Percentiles rank a stretch among this genome's conserved stretches.
phyloP scores from a whole-genome alignment of 345 rosid species.

The Melaleuca quinquenervia region DNA sequence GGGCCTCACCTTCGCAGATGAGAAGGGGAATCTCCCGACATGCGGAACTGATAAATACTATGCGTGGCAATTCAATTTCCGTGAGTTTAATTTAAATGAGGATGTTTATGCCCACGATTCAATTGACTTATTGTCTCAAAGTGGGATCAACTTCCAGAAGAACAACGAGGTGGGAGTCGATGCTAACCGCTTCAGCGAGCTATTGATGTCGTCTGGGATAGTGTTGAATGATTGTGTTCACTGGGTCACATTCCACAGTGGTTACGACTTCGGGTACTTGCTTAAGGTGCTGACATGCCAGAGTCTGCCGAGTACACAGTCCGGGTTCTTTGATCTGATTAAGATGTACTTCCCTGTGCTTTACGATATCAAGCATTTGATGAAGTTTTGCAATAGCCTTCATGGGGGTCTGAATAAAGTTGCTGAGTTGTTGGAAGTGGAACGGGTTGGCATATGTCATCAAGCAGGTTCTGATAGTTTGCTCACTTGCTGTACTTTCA shows the following conservation, averaged over 20 bases:
- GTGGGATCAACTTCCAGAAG: slow-evolving; percentile 5
- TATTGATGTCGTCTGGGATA: slow-evolving; percentile 5
- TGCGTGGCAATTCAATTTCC: slow-evolving; percentile 9
- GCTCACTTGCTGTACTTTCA: slow-evolving; percentile 5
- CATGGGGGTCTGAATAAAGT: slow-evolving; percentile 8
- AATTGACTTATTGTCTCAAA: neutral
- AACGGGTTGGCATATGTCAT: neutral
- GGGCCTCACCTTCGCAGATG: slow-evolving; percentile 4
- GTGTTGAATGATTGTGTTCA: slow-evolving; percentile 2
- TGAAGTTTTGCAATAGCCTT: slow-evolving; percentile 4
- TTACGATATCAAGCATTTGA: slow-evolving; percentile 9
- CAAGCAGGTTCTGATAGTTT: slow-evolving; percentile 13
- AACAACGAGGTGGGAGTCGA: neutral
- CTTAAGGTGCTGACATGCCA: slow-evolving; percentile 6
- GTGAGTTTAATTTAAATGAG: slow-evolving; percentile 1
- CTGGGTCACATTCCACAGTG: slow-evolving; percentile 9
- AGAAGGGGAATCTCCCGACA: slow-evolving; percentile 4
- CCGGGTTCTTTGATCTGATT: slow-evolving; percentile 4
- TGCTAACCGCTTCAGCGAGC: slow-evolving; percentile 2
- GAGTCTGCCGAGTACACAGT: slow-evolving; percentile 1
- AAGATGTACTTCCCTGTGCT: slow-evolving; percentile 7
- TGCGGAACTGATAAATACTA: slow-evolving; percentile 1
- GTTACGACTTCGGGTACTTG: slow-evolving; percentile 5
- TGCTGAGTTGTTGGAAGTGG: slow-evolving; percentile 2
- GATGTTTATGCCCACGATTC: slow-evolving; percentile 9